phyloP scores from a whole-genome alignment of 176 grass and related monocot genomes.

The Triticum monococcum region DNA sequence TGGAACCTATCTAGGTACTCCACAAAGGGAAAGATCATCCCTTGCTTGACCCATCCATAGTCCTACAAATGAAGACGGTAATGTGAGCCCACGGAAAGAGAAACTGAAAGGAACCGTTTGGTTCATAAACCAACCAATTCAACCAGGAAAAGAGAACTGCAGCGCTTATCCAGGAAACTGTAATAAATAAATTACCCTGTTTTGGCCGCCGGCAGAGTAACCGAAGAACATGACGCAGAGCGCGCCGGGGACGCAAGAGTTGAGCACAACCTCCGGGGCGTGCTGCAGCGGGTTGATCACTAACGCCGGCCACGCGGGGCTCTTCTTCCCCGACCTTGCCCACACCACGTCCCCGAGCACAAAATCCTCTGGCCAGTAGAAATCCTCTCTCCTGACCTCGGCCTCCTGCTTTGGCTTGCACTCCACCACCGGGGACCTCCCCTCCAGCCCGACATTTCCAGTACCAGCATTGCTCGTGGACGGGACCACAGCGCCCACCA shows the following conservation, averaged over 20 bases:
- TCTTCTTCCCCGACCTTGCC: constrained; percentile 75
- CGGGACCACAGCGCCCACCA: not conserved
- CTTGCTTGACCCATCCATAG: constrained; percentile 89
- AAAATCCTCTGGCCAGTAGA: constrained; percentile 64
- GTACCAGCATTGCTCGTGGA: not conserved
- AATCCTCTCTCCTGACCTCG: constrained; percentile 43
- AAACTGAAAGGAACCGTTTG: not conserved
- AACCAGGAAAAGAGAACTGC: not conserved
- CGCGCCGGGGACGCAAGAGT: constrained; percentile 71
- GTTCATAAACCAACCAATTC: not conserved
- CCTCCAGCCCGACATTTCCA: not conserved
- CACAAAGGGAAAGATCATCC: constrained; percentile 81
- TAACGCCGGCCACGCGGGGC: constrained; percentile 72
- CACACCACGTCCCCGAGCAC: constrained; percentile 80
- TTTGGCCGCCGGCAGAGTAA: constrained; percentile 42
- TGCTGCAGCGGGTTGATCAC: constrained; percentile 76
- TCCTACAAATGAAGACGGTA: constrained; percentile 34
- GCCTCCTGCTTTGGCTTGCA: constrained; percentile 44
- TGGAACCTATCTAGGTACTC: constrained; percentile 85
- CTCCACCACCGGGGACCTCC: constrained; percentile 30
- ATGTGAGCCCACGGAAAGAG: not conserved
- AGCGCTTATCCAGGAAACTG: not conserved
- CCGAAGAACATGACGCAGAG: constrained; percentile 93
- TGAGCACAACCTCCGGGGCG: constrained; percentile 68
- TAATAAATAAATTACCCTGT: constrained; percentile 50